Conservation (phyloP, 1,284 basidiomycete genomes). For the Cutaneotrichosporon daszewskae region DNA sequence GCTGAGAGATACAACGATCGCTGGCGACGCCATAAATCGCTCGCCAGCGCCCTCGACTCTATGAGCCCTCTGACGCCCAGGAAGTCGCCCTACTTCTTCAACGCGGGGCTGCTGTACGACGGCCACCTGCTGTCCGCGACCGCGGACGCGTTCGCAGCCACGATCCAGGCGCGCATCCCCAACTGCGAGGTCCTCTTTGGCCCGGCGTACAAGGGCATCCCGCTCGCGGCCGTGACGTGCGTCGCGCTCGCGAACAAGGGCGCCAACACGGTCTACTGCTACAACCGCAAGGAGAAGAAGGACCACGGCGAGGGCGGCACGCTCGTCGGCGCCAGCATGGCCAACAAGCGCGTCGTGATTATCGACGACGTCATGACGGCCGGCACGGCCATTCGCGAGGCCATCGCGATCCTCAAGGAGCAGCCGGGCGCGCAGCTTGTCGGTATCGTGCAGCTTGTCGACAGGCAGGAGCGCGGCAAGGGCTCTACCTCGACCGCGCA, state of each 20-base stretch:
- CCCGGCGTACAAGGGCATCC: constrained; percentile 97
- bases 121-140: constrained; percentile 74
- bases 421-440: constrained; percentile 69
- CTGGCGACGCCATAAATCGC: no score
- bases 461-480: constrained; percentile 79
- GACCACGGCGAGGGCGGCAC: constrained; percentile 95
- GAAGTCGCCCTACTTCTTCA: constrained; percentile 93
- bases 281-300: constrained; percentile 94
- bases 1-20: no score
- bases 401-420: constrained; percentile 64
- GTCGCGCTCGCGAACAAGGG: constrained; percentile 55
- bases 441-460: constrained; percentile 84
- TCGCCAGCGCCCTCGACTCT: no score
- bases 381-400: constrained; percentile 81
- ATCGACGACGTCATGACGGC: constrained; percentile 97
- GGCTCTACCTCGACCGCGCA: constrained; percentile 65
- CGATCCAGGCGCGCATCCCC: constrained; percentile 52
- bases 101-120: constrained; percentile 80
- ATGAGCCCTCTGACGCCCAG: constrained; percentile 47
- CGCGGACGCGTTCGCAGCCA: constrained; percentile 76
- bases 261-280: constrained; percentile 53
- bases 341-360: constrained; percentile 78
- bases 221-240: constrained; percentile 82
- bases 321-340: constrained; percentile 78
- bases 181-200: constrained; percentile 89